phyloP scores from a whole-genome alignment of 208 protist genomes.

The Crithidia brevicula region DNA sequence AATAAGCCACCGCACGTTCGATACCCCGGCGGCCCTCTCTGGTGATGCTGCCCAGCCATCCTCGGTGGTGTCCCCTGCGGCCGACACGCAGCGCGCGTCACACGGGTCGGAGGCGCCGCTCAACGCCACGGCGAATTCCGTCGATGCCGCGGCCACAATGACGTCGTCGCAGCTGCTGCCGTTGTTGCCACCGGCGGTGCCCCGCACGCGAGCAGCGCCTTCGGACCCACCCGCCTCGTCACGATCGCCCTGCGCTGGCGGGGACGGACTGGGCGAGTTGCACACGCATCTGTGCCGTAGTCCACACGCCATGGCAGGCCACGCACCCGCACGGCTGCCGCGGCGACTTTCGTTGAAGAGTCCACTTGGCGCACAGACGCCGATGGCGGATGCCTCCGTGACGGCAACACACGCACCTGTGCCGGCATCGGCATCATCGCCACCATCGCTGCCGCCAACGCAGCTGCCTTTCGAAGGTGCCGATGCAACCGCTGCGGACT shows the following conservation, averaged over 20 bases:
- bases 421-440: too few species aligned
- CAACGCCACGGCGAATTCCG: background rate
- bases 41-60: background rate
- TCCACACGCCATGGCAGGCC: background rate
- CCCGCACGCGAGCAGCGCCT: background rate
- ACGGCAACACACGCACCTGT: too few species aligned
- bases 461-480: background rate
- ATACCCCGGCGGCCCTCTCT: background rate
- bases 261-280: background rate
- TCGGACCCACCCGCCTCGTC: background rate
- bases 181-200: conserved; percentile 4
- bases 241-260: background rate
- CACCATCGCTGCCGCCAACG: background rate
- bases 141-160: too few species aligned
- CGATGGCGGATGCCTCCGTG: background rate
- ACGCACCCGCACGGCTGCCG: background rate
- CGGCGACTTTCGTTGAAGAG: background rate
- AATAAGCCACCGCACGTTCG: background rate
- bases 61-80: background rate
- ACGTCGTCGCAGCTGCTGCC: too few species aligned
- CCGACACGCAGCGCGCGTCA: background rate
- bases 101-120: background rate
- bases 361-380: background rate
- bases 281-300: too few species aligned
- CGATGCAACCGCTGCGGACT: background rate